These are phyloP conservation scores for Gypsophila paniculata DNA, from an alignment of 179 eudicot species.

Conservation along the genomic window DNA sequence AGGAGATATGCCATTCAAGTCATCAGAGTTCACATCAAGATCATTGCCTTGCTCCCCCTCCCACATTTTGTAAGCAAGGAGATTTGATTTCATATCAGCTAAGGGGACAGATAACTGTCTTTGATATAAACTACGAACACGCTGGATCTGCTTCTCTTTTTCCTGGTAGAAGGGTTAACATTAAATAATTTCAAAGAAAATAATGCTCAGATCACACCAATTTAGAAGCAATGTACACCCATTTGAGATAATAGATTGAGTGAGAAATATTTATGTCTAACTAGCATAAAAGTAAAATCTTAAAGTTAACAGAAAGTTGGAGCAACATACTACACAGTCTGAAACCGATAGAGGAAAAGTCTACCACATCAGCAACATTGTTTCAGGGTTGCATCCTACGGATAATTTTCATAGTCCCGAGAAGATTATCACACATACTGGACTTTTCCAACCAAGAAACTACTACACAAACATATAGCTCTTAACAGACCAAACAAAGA, in stretches of 20 bases:
- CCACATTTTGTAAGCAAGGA: slow-evolving; percentile 75
- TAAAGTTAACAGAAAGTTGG: background rate
- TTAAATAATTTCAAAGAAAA: background rate
- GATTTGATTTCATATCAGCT: slow-evolving; percentile 42
- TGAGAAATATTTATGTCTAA: background rate
- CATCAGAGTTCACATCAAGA: slow-evolving; percentile 44
- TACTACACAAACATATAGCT: no score
- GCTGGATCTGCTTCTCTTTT: slow-evolving; percentile 83
- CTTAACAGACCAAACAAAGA: no score
- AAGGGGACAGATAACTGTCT: slow-evolving; percentile 82
- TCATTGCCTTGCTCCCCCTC: slow-evolving; percentile 63
- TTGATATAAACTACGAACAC: slow-evolving; percentile 63
- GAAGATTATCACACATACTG: no score
- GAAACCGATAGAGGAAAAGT: background rate
- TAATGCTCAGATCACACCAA: background rate
- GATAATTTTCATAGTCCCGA: no score
- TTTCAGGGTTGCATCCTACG: no score
- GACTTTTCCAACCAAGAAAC: no score
- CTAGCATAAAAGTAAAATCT: background rate
- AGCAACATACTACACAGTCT: background rate
- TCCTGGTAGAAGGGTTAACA: slow-evolving; percentile 36
- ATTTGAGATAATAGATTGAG: background rate
- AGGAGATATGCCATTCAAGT: slow-evolving; percentile 58
- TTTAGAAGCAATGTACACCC: background rate
- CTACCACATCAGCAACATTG: background rate